phyloP scores from a whole-genome alignment of 2,329 filamentous ascomycete genomes.

The Stylonectria norvegica region DNA sequence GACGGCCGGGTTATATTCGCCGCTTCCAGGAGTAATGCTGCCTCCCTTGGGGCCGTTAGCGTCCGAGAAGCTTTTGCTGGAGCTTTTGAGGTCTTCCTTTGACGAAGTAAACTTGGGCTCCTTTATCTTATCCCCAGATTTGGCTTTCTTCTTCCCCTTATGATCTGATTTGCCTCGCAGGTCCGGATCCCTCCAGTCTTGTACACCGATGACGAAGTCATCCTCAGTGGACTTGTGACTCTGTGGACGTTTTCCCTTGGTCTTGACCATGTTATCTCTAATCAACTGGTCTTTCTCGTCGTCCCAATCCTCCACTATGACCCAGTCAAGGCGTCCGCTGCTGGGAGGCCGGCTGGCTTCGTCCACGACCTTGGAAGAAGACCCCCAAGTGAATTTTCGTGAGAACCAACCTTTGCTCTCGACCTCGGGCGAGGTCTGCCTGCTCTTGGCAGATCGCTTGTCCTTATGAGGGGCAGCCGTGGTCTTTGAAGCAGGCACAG shows the following conservation, averaged over 20 bases:
- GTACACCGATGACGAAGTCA: constrained; percentile 76
- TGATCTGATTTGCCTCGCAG: constrained; percentile 27
- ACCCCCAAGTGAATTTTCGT: constrained; percentile 35
- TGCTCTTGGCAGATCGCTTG: neutral
- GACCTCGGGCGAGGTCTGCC: constrained; percentile 8
- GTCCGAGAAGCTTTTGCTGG: constrained; percentile 12
- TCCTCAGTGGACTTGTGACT: constrained; percentile 18
- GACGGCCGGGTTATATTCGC: constrained; percentile 53
- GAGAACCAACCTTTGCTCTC: constrained; percentile 42
- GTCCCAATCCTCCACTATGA: constrained; percentile 63
- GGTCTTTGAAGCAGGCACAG: constrained; percentile 13
- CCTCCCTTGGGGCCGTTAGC: constrained; percentile 52
- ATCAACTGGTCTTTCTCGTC: constrained; percentile 48
- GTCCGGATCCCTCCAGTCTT: constrained; percentile 82
- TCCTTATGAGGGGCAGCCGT: neutral
- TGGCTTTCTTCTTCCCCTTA: constrained; percentile 6
- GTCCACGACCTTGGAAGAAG: neutral
- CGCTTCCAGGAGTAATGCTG: constrained; percentile 68
- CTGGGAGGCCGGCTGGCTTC: constrained; percentile 57
- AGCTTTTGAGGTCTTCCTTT: constrained; percentile 5
- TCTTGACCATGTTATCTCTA: constrained; percentile 41
- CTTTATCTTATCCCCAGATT: constrained; percentile 2
- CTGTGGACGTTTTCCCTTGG: constrained; percentile 25
- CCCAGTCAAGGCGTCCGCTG: constrained; percentile 73
- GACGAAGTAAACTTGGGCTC: constrained; percentile 4